A percentile compares a stretch with the other conserved stretches of the same genome.
Conservation (phyloP, 2,329 filamentous ascomycete genomes). For the Rutstroemia sp. region DNA sequence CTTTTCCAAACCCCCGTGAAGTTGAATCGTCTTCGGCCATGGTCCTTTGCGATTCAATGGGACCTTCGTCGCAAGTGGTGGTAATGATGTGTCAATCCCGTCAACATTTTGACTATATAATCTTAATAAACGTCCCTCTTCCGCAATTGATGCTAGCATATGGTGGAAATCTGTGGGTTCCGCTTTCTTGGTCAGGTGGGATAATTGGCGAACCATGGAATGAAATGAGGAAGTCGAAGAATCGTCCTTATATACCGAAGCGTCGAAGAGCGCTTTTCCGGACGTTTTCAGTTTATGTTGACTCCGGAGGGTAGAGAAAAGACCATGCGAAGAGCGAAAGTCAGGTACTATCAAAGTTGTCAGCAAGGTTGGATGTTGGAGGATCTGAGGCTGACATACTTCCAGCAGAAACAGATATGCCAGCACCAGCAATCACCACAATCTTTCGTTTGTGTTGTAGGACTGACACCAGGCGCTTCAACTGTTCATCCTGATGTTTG, state of each 20-base stretch:
- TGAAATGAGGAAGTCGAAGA: conserved; percentile 86
- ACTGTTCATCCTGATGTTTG: conserved; percentile 49
- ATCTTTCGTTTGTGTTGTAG: conserved; percentile 91
- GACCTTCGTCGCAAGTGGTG: conserved; percentile 71
- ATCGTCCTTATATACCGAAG: conserved; percentile 92
- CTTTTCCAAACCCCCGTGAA: conserved; percentile 88
- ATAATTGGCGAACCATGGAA: conserved; percentile 88
- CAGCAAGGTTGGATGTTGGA: conserved; percentile 10
- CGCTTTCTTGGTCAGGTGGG: conserved; percentile 68
- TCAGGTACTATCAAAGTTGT: conserved; percentile 62
- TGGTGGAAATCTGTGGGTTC: conserved; percentile 87
- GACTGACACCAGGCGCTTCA: conserved; percentile 65
- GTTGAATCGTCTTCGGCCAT: conserved; percentile 88
- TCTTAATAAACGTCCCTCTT: conserved; percentile 78
- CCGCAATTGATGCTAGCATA: conserved; percentile 80
- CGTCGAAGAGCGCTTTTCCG: conserved; percentile 93
- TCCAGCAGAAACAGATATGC: conserved; percentile 93
- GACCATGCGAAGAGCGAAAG: conserved; percentile 83
- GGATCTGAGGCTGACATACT: conserved; percentile 48
- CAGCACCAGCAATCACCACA: conserved; percentile 90
- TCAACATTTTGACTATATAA: conserved; percentile 98
- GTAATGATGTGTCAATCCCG: conserved; percentile 79
- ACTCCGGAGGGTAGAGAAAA: conserved; percentile 78
- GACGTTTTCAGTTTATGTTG: conserved; percentile 90
- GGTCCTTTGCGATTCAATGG: conserved; percentile 78